Percentiles rank a stretch among this genome's conserved stretches.
Evolutionary conservation across 352 stramenopile species (phyloP).

Genomic region (Phytopythium helicoides): DNA sequence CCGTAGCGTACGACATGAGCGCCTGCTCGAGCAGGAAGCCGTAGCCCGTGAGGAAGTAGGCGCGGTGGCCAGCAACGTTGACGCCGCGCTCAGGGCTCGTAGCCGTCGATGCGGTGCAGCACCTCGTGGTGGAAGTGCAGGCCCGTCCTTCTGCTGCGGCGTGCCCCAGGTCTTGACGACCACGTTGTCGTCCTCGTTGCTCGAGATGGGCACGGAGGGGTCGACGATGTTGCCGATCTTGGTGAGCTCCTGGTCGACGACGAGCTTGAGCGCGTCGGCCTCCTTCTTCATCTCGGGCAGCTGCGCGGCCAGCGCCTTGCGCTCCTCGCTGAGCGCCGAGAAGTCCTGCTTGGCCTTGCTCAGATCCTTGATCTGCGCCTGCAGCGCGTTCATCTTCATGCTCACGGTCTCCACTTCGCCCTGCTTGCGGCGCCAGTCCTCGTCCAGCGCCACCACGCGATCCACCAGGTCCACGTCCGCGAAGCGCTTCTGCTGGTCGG

Average conservation of each 20-base stretch:
- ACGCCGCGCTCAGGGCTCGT: slow-evolving; percentile 97
- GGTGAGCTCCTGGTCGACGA: slow-evolving; percentile 72
- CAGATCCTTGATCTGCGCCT: slow-evolving; percentile 86
- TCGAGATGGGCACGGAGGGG: slow-evolving; percentile 93
- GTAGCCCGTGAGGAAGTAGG: slow-evolving; percentile 99
- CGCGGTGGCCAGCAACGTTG: slow-evolving; percentile 95
- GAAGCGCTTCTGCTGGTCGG: slow-evolving; percentile 94
- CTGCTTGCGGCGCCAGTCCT: slow-evolving; percentile 87
- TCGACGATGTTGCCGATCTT: slow-evolving; percentile 98
- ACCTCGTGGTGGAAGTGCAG: slow-evolving; percentile 95
- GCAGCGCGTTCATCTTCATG: slow-evolving; percentile 86
- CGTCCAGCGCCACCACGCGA: slow-evolving; percentile 93
- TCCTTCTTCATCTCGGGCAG: slow-evolving; percentile 81
- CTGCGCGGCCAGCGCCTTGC: slow-evolving; percentile 66
- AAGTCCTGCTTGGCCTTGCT: slow-evolving; percentile 89
- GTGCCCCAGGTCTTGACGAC: slow-evolving; percentile 88
- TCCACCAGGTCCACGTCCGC: slow-evolving; percentile 94
- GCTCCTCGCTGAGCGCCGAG: slow-evolving; percentile 74
- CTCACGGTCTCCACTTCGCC: slow-evolving; percentile 81
- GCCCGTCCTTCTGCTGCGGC: slow-evolving; percentile 64
- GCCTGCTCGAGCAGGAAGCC: slow-evolving; percentile 99
- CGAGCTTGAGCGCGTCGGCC: slow-evolving; percentile 68
- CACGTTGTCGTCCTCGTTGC: slow-evolving; percentile 97
- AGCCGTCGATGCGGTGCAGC: slow-evolving; percentile 98
- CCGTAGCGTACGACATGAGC: slow-evolving; percentile 98